Base-by-base conservation (phyloP, 257 asterid species). In the Ocimum tenuiflorum region DNA sequence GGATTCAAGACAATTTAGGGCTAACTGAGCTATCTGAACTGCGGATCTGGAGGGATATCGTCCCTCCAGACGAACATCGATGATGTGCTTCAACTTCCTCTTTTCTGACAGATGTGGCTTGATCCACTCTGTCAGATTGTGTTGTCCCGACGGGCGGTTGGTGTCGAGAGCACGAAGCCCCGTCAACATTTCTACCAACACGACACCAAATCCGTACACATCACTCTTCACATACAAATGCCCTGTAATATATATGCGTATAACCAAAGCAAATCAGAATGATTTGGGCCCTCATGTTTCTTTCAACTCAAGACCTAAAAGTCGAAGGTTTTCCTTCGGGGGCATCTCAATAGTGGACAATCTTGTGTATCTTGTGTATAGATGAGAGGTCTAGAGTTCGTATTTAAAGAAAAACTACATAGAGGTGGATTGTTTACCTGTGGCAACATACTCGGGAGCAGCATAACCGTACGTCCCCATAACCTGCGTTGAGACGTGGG, bases 141-240 rank as follows among this genome's bases (percentile, higher is more conserved):
- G 78, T 29, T 79, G 73, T 19, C 75, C 79, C 5, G 79, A 53
- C 6, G 87, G 85, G 20, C 87, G 82, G 11, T 69, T 79, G 48
- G 58, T 2, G 69, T 82, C 87, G 0, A 79, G 76, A 9, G 84
- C 78, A 6, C 80, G 80, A 66, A 79, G 39, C 20, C 85, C 87
- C 20, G 87, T 82, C 42, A 82, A 81, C 81, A 79, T 82, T 70
- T 82, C 87, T 4, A 74, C 85, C 18, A 82, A 63, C 19, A 82
- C 85, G 19, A 82, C 87, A 1, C 87, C 87, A 24, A 79, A 82
- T 11, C 85, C 81, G 36, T 82, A 82, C 3, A 82, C 87, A n/a
- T 82, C 87, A 0, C 87, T 82, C 78, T 82, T 82, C 59, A 82
- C 87, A 3, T 82, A 82, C 78, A 82, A 70, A 78, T 82, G 87